Conservation (phyloP, 352 stramenopile species). For the Thraustochytrium striatum region DNA sequence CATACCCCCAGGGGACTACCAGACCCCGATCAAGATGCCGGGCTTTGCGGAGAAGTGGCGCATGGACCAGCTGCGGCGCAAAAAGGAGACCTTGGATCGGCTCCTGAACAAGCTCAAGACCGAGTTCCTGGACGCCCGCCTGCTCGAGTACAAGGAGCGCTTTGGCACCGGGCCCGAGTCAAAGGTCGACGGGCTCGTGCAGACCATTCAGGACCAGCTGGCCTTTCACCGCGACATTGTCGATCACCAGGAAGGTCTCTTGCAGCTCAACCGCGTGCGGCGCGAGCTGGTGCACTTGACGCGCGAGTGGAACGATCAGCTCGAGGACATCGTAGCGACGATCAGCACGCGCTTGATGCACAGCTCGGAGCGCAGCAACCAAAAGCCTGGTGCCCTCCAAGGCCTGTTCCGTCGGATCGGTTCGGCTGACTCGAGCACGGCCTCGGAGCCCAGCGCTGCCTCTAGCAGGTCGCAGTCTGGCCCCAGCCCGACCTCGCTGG, state of each 20-base stretch:
- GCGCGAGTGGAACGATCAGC: conserved; percentile 34
- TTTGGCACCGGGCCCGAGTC: not conserved
- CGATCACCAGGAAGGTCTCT: not conserved
- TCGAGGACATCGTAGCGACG: not conserved
- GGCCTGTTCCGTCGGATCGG: too few relatives aligned
- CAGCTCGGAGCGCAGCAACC: too few relatives aligned
- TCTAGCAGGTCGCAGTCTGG: too few relatives aligned
- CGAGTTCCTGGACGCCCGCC: conserved; percentile 63
- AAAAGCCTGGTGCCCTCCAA: too few relatives aligned
- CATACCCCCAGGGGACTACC: conserved; percentile 53
- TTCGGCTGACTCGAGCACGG: too few relatives aligned
- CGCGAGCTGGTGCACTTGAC: conserved; percentile 66
- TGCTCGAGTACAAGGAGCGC: conserved; percentile 66
- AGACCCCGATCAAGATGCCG: not conserved
- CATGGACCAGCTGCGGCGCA: not conserved
- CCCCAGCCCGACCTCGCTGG: too few relatives aligned
- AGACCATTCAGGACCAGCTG: not conserved
- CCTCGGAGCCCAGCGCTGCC: too few relatives aligned
- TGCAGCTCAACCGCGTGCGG: conserved; percentile 43
- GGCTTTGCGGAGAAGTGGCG: conserved; percentile 1
- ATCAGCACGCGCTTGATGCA: too few relatives aligned
- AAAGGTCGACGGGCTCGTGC: not conserved
- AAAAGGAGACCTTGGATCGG: conserved; percentile 9
- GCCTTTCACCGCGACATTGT: not conserved
- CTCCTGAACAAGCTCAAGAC: conserved; percentile 61